Base-by-base conservation (phyloP, 345 rosid genomes). In the Gossypium sturtianum region DNA sequence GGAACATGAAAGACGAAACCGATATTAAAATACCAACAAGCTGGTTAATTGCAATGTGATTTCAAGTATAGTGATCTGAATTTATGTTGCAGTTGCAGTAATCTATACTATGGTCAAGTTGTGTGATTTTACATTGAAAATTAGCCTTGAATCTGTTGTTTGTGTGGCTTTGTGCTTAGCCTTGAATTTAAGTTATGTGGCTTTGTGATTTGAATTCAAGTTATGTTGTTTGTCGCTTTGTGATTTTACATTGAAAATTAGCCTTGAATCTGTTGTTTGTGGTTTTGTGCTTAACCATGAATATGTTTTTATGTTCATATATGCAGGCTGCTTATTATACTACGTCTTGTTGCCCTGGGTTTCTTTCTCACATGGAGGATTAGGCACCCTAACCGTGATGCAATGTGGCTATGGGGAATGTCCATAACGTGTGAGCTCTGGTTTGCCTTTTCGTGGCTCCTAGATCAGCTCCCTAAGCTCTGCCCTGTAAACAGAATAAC, bases 371-470 rank as follows among this genome's bases (percentile, higher is more conserved):
- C 92, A 58, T 91, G 97, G 97, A 86, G 97, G 77, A 73, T 89
- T 70, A 82, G 86, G 23, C 93, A 91, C 67, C 93, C 90, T 1
- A 91, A 91, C 74, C 78, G 81, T 19, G 90, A 89, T 17, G 92
- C 97, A 57, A 86, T 87, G 88, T 91, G 92, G 89, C 77, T 91
- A 66, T 89, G 93, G 91, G 90, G 88, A 68, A 87, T 86, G 87
- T 91, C 97, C 38, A 84, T 80, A 41, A 82, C 83, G 20, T 91
- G 97, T 78, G 97, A 91, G 83, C 79, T 89, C 53, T 91, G 93
- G 97, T 91, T 91, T 84, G 93, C 91, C n/a, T 27, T 87, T 43
- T 91, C 96, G 44, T 91, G 96, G 91, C 66, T 91, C 41, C 87
- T 91, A 41, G 93, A 91, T 49, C 96, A 89, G 85, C 89, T 89